Conservation (phyloP, 2,329 filamentous ascomycete genomes). For the Ophiosphaerella korrae region DNA sequence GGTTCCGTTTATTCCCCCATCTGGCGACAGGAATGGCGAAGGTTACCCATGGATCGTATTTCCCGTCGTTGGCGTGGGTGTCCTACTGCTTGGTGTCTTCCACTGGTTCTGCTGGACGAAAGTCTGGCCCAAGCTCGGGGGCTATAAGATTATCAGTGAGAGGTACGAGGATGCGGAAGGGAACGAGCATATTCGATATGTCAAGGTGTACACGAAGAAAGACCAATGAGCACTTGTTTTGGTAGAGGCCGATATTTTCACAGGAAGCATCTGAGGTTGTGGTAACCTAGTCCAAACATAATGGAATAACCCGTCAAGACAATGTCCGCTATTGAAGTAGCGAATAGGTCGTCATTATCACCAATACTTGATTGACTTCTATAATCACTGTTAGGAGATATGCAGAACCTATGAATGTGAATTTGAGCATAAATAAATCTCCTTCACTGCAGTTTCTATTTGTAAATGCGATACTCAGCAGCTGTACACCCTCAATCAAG, state of each 20-base stretch:
- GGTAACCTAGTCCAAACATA: not conserved
- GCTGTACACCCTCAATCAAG: too few relatives aligned
- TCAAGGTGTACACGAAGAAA: conserved; percentile 42
- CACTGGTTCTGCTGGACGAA: conserved; percentile 41
- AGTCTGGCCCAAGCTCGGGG: conserved; percentile 31
- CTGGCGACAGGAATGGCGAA: conserved; percentile 48
- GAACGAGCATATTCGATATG: conserved; percentile 39
- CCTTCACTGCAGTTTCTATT: too few relatives aligned
- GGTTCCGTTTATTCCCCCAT: conserved; percentile 51
- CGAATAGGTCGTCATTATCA: too few relatives aligned
- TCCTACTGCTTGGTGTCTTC: conserved; percentile 44
- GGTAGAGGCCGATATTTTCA: not conserved
- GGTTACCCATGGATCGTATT: conserved; percentile 54
- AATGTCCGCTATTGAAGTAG: too few relatives aligned
- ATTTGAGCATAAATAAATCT: too few relatives aligned
- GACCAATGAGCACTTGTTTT: conserved; percentile 7
- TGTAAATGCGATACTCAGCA: too few relatives aligned
- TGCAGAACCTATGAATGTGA: too few relatives aligned
- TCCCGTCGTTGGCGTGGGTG: conserved; percentile 50
- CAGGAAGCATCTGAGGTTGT: not conserved
- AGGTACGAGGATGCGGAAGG: conserved; percentile 36
- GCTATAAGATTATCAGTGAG: conserved; percentile 39
- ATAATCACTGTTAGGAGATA: too few relatives aligned
- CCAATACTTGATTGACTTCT: too few relatives aligned
- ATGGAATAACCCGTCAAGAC: too few relatives aligned